Evolutionary conservation across 164 flowering plant species (phyloP).

Genomic region (Vitis riparia): DNA sequence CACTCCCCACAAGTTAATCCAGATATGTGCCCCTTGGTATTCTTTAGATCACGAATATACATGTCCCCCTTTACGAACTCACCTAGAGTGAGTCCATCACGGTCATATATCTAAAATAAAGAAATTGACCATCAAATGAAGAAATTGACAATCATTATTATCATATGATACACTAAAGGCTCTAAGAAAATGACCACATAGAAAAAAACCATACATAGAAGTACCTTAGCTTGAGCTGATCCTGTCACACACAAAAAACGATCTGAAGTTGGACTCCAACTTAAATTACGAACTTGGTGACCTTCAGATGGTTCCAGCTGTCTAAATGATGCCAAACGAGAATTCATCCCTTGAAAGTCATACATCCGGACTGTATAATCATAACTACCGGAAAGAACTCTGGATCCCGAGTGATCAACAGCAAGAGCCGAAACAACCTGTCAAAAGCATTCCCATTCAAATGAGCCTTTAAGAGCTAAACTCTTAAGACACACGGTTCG

Average conservation of each 20-base stretch:
- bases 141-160: too few relatives aligned
- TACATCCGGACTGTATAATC: constrained; percentile 94
- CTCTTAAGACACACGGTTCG: too few relatives aligned
- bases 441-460: constrained; percentile 9
- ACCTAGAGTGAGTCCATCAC: constrained; percentile 95
- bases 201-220: neutral
- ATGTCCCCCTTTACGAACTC: constrained; percentile 96
- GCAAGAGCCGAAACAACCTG: constrained; percentile 95
- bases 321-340: constrained; percentile 82
- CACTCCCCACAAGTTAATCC: constrained; percentile 98
- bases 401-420: constrained; percentile 92
- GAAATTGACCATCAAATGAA: neutral
- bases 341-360: constrained; percentile 98
- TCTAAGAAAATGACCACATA: neutral
- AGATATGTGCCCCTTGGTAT: constrained; percentile 94
- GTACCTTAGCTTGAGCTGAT: constrained; percentile 96
- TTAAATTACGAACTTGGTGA: constrained; percentile 89
- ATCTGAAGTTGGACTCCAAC: constrained; percentile 99
- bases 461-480: too few relatives aligned
- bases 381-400: constrained; percentile 96
- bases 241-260: constrained; percentile 90
- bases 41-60: constrained; percentile 96
- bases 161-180: neutral
- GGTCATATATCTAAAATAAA: constrained; percentile 78
- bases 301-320: constrained; percentile 96